Conservation (phyloP, 2,329 filamentous ascomycete genomes). For the Xylaria sp. region DNA sequence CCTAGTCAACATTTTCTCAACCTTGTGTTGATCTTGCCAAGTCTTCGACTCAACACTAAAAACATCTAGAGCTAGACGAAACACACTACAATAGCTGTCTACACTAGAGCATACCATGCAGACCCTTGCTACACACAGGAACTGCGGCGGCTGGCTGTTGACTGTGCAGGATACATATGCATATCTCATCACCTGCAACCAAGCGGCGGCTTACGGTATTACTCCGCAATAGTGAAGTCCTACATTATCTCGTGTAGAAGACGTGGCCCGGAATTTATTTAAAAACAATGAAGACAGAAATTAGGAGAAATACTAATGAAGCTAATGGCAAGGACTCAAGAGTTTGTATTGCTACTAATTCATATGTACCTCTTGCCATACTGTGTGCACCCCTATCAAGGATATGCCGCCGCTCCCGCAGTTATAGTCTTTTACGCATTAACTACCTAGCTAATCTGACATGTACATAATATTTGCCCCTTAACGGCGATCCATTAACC, state of each 20-base stretch:
- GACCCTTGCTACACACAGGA: not conserved
- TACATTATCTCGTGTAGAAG: not conserved
- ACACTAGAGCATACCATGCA: not conserved
- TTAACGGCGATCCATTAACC: not conserved
- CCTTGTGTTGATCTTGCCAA: not conserved
- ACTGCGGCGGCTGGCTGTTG: not conserved
- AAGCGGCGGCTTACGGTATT: not conserved
- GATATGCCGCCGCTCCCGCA: conserved; percentile 1
- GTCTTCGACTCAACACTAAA: not conserved
- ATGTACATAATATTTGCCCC: not conserved
- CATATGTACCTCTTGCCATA: not conserved
- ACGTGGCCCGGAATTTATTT: not conserved
- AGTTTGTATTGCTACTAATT: not conserved
- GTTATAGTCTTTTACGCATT: not conserved
- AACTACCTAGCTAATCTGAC: not conserved
- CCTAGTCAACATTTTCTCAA: not conserved
- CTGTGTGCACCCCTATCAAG: not conserved
- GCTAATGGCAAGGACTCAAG: not conserved
- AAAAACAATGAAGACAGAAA: not conserved
- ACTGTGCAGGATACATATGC: not conserved
- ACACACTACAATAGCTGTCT: not conserved
- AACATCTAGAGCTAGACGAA: not conserved
- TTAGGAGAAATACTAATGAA: not conserved
- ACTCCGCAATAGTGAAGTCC: not conserved
- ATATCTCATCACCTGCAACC: not conserved